A percentile compares a stretch with the other conserved stretches of the same genome.
These are phyloP conservation scores for Dipodascus albidus DNA, from an alignment of 805 yeast species.

Conservation along the genomic window DNA sequence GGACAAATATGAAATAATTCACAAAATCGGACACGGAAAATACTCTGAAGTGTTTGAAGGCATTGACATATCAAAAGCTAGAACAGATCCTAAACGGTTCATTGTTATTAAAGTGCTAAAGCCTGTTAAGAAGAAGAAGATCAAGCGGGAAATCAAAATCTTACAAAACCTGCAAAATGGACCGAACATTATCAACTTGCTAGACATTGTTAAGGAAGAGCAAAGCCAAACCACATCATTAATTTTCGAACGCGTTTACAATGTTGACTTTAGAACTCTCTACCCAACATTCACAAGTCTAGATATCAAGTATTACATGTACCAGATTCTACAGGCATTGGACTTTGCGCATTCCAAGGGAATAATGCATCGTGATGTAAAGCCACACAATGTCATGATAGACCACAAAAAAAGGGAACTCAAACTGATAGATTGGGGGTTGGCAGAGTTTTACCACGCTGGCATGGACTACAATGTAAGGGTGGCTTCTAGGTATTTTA, in stretches of 20 bases:
- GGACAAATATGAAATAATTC: constrained; percentile 72
- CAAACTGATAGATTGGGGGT: constrained; percentile 87
- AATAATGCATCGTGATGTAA: constrained; percentile 88
- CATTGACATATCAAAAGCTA: constrained; percentile 36
- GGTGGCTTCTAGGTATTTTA: constrained; percentile 84
- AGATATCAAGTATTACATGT: constrained; percentile 77
- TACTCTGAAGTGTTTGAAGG: constrained; percentile 92
- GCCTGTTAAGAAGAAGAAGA: constrained; percentile 88
- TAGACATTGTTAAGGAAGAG: constrained; percentile 82
- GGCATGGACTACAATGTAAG: constrained; percentile 85
- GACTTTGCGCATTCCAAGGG: constrained; percentile 91
- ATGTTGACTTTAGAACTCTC: constrained; percentile 74
- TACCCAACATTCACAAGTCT: constrained; percentile 67
- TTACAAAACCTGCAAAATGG: constrained; percentile 78
- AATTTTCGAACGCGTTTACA: constrained; percentile 74
- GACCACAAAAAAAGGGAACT: constrained; percentile 54
- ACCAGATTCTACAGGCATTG: constrained; percentile 67
- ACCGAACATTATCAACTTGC: constrained; percentile 61
- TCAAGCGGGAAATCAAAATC: constrained; percentile 81
- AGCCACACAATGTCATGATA: constrained; percentile 90
- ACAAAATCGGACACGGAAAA: constrained; percentile 84
- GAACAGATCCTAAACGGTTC: constrained; percentile 31
- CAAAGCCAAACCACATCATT: constrained; percentile 65
- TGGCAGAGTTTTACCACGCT: constrained; percentile 86
- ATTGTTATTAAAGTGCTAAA: constrained; percentile 86